Evolutionary conservation across 176 grass and related monocot genomes (phyloP).

Genomic region (Bothriochloa decipiens): DNA sequence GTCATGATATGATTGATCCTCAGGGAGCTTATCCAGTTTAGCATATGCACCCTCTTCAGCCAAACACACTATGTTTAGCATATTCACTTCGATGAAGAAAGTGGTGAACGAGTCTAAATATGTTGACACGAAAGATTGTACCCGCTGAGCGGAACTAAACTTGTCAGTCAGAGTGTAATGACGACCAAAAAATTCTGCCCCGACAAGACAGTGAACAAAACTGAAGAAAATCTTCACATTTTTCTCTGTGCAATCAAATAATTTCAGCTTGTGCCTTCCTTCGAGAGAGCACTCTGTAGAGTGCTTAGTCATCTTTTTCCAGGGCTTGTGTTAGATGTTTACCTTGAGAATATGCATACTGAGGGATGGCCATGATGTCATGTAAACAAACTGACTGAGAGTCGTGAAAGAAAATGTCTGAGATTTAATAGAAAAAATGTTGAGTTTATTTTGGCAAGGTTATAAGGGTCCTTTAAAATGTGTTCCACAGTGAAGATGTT

Average conservation of each 20-base stretch:
- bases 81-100: not conserved
- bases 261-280: not conserved
- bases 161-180: not conserved
- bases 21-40: not conserved
- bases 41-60: not conserved
- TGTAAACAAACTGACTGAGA: not conserved
- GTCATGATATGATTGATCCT: slow-evolving; percentile 11
- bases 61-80: slow-evolving; percentile 1
- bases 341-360: not conserved
- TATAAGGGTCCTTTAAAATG: slow-evolving; percentile 5
- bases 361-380: not conserved
- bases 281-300: not conserved
- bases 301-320: not conserved
- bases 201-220: not conserved
- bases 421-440: not conserved
- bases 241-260: not conserved
- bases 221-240: slow-evolving; percentile 1
- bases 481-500: not conserved
- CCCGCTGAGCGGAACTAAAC: not conserved
- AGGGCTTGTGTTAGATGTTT: not conserved
- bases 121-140: not conserved
- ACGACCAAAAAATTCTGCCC: not conserved
- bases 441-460: not conserved
- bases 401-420: not conserved
- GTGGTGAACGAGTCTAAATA: not conserved